Evolutionary conservation across 2,329 filamentous ascomycete genomes (phyloP).

Genomic region (Paraconiothyrium brasiliense): DNA sequence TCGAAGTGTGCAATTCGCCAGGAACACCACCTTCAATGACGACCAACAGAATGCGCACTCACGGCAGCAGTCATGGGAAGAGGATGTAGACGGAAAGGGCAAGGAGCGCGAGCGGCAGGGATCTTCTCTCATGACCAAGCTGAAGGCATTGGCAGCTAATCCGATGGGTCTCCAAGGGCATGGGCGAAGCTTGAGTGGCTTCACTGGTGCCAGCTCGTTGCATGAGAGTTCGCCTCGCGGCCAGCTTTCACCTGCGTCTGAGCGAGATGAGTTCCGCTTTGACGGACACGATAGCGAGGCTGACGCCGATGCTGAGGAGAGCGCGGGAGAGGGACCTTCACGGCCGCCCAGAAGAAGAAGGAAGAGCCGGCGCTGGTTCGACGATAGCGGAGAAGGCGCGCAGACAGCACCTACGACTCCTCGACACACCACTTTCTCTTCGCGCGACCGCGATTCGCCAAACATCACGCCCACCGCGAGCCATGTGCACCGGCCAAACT

Average conservation of each 20-base stretch:
- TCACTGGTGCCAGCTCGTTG: constrained; percentile 51
- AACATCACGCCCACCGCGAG: constrained; percentile 41
- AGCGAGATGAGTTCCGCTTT: constrained; percentile 59
- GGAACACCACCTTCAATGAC: constrained; percentile 52
- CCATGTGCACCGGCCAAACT: constrained; percentile 53
- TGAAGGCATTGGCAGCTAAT: constrained; percentile 74
- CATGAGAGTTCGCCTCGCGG: constrained; percentile 51
- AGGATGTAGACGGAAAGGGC: constrained; percentile 69
- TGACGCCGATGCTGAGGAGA: constrained; percentile 85
- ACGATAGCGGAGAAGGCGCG: constrained; percentile 55
- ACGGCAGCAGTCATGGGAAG: constrained; percentile 72
- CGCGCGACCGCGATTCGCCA: constrained; percentile 58
- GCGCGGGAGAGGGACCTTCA: constrained; percentile 72
- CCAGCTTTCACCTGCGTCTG: constrained; percentile 58
- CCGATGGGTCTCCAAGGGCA: constrained; percentile 61
- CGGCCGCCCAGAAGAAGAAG: constrained; percentile 65
- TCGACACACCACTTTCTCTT: constrained; percentile 60
- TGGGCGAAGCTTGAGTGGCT: constrained; percentile 59
- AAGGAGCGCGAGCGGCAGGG: constrained; percentile 59
- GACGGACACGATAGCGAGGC: constrained; percentile 73
- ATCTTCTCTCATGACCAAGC: constrained; percentile 77
- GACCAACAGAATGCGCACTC: constrained; percentile 62
- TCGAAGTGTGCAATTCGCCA: constrained; percentile 80
- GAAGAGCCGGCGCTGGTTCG: constrained; percentile 68
- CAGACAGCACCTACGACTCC: constrained; percentile 75